phyloP scores from a whole-genome alignment of 108 stramenopile genomes.

The Cyclotella distinguenda region DNA sequence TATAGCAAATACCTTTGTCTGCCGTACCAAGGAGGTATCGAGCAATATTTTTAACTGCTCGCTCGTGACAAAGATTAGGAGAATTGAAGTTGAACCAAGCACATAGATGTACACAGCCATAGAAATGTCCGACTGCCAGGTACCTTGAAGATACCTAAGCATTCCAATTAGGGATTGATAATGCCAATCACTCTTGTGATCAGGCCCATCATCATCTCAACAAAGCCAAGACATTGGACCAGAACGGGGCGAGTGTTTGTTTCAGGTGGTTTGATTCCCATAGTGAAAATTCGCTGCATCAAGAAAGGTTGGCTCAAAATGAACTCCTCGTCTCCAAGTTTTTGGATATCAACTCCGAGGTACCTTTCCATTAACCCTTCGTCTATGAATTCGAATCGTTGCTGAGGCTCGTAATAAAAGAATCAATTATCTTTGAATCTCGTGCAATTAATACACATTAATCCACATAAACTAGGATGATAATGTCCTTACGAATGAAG shows the following conservation, averaged over 20 bases:
- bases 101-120: constrained; percentile 9
- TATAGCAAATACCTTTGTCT: constrained; percentile 23
- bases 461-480: constrained; percentile 11
- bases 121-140: constrained; percentile 21
- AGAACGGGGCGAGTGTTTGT: constrained; percentile 1
- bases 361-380: constrained; percentile 22
- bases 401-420: not conserved
- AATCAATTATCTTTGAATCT: no score
- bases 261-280: not conserved
- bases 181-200: constrained; percentile 20
- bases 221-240: not conserved
- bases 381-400: constrained; percentile 11
- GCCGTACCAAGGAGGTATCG: constrained; percentile 20
- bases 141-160: constrained; percentile 29
- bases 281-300: no score
- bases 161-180: constrained; percentile 50
- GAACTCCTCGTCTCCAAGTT: constrained; percentile 7
- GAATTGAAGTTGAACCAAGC: no score
- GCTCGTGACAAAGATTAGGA: constrained; percentile 19
- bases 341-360: constrained; percentile 27
- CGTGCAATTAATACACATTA: not conserved
- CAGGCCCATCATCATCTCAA: constrained; percentile 9
- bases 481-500: constrained; percentile 4
- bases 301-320: constrained; percentile 9
- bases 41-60: constrained; percentile 32